Evolutionary conservation across 371 early-diverging fungal genomes (phyloP).

Genomic region (Mortierella sp.): DNA sequence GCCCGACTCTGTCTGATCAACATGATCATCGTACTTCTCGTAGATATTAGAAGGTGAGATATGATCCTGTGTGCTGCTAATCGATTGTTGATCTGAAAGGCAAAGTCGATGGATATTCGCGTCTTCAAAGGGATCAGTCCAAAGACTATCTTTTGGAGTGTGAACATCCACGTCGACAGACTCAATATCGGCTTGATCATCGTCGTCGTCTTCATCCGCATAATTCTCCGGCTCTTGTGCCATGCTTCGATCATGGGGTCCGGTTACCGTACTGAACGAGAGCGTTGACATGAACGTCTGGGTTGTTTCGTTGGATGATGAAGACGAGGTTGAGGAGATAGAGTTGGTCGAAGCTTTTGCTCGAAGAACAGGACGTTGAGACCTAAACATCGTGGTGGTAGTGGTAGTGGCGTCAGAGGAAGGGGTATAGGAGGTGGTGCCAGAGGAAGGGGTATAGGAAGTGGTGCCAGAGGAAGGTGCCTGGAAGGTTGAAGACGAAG

Average conservation of each 20-base stretch:
- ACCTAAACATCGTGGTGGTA: too few relatives aligned
- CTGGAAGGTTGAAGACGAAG: too few relatives aligned
- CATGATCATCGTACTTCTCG: too few relatives aligned
- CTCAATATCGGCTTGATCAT: slow-evolving; percentile 13
- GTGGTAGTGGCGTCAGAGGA: too few relatives aligned
- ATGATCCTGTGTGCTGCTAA: not conserved
- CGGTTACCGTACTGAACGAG: slow-evolving; percentile 34
- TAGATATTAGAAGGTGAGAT: too few relatives aligned
- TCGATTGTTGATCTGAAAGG: too few relatives aligned
- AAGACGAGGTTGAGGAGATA: slow-evolving; percentile 26
- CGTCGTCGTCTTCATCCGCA: not conserved
- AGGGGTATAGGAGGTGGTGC: too few relatives aligned
- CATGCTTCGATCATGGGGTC: slow-evolving; percentile 8
- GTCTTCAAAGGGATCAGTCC: slow-evolving; percentile 1
- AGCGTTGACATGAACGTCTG: slow-evolving; percentile 43
- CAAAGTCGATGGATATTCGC: too few relatives aligned
- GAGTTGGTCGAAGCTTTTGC: slow-evolving; percentile 23
- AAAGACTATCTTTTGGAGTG: slow-evolving; percentile 9
- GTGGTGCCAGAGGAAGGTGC: too few relatives aligned
- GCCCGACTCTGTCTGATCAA: not conserved
- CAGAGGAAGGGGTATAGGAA: too few relatives aligned
- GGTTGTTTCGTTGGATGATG: slow-evolving; percentile 22
- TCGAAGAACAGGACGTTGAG: not conserved
- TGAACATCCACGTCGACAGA: slow-evolving; percentile 26
- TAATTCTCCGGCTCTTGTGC: slow-evolving; percentile 8